Base-by-base conservation (phyloP, 2,329 filamentous ascomycete species). In the Podosphaera aphanis region DNA sequence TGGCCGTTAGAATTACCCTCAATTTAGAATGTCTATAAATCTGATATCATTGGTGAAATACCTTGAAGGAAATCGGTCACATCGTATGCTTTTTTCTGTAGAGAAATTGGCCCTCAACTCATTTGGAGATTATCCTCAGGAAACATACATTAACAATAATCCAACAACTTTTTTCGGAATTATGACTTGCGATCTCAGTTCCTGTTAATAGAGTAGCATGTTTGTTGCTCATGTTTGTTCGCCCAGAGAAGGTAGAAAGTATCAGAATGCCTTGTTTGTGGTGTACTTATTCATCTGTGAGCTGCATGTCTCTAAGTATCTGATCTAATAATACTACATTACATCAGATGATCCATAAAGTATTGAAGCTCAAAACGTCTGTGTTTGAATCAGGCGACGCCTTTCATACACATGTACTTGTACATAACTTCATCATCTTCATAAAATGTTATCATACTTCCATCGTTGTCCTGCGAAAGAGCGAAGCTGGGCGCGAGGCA, bases 21-120 rank as follows among this genome's bases (percentile, higher is more conserved):
- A 6, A 4, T 42, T 5, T n/a, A 3, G 11, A 29, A 16, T 4
- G 8, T 29, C 11, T 5, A 13, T 5, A 20, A 19, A 5, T 23
- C 25, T 25, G 8, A 13, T 11, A 37, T 8, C 4, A 11, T 15
- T 46, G 2, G 18, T 13, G 11, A 25, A 18, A 45, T 60, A 77
- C 77, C 77, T 46, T 81, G 79, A n/a, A 92, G 63, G 60, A 90
- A 90, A 38, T 86, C 81, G 3, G 84, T 92, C 48, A 92, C 83
- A 68, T 93, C 84, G 65, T 92, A 92, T 47, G 78, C 83, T 63
- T 82, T 81, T 49, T 83, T 73, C 69, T 77, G 51, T n/a, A 11
- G 49, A 54, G 35, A 33, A 53, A 20, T 50, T 23, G 49, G 50
- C 33, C 25, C 43, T 48, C 49, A 46, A 45, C 49, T 52, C 45